A percentile compares a stretch with the other conserved stretches of the same genome.
Evolutionary conservation across 1,284 basidiomycete genomes (phyloP).

Genomic region (Leccinum griseonigrum): DNA sequence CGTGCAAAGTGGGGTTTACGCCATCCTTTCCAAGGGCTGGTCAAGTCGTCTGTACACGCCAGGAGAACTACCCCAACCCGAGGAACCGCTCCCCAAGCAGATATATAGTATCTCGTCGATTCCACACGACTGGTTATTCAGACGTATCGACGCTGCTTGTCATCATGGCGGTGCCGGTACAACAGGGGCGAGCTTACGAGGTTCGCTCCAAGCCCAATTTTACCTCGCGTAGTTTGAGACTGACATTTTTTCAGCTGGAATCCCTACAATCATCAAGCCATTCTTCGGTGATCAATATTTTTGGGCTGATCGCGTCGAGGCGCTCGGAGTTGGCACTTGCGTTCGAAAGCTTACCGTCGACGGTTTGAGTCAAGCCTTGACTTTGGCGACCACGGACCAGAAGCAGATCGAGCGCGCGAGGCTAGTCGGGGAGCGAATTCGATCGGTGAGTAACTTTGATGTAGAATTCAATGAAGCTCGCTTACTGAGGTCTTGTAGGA

Average conservation of each 20-base stretch:
- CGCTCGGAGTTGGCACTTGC: conserved; percentile 84
- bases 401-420: conserved; percentile 87
- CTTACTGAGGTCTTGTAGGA: conserved; percentile 51
- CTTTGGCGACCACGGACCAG: conserved; percentile 79
- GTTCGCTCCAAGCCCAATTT: conserved; percentile 38
- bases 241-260: conserved; percentile 59
- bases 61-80: conserved; percentile 54
- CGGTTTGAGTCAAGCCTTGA: conserved; percentile 73
- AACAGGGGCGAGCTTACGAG: conserved; percentile 88
- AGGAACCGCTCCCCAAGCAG: conserved; percentile 69
- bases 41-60: conserved; percentile 84
- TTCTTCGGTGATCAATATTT: conserved; percentile 99
- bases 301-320: conserved; percentile 94
- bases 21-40: conserved; percentile 97
- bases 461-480: neutral
- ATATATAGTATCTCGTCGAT: conserved; percentile 86
- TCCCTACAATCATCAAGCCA: conserved; percentile 94
- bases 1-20: conserved; percentile 78
- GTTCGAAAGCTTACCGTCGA: conserved; percentile 85
- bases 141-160: conserved; percentile 90
- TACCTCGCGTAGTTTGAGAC: neutral
- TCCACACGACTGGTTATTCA: conserved; percentile 97
- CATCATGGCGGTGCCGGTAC: conserved; percentile 98
- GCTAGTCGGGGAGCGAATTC: conserved; percentile 80
- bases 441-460: conserved; percentile 50